Conservation (phyloP, 2,329 filamentous ascomycete genomes). For the Fusarium sulawesiense region DNA sequence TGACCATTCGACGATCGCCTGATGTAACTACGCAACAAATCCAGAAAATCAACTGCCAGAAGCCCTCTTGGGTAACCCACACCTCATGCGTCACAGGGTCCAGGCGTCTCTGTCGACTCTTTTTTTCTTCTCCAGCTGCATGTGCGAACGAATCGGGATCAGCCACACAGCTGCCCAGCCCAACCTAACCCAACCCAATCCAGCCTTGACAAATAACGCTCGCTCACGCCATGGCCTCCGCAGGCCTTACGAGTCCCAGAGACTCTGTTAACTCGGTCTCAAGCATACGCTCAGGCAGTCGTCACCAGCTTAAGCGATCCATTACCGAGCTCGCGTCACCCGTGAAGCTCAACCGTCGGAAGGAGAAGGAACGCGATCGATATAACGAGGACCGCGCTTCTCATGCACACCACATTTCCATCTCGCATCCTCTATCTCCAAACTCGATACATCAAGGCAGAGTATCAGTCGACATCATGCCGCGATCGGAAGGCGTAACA, state of each 20-base stretch:
- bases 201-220: constrained; percentile 9
- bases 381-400: constrained; percentile 47
- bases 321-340: constrained; percentile 65
- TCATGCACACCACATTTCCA: constrained; percentile 30
- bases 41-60: constrained; percentile 24
- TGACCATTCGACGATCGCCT: constrained; percentile 34
- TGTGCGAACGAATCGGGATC: constrained; percentile 26
- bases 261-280: constrained; percentile 43
- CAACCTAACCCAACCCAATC: not conserved
- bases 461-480: constrained; percentile 58
- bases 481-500: constrained; percentile 59
- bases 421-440: constrained; percentile 39
- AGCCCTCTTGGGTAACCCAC: constrained; percentile 29
- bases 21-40: constrained; percentile 35
- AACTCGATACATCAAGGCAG: constrained; percentile 49
- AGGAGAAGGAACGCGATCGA: constrained; percentile 46
- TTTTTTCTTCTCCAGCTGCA: not conserved
- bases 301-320: constrained; percentile 67
- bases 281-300: constrained; percentile 48
- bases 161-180: constrained; percentile 12
- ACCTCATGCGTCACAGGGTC: constrained; percentile 34
- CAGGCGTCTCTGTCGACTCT: constrained; percentile 5
- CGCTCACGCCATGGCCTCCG: constrained; percentile 39
- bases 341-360: constrained; percentile 53
- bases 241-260: constrained; percentile 42